These are phyloP conservation scores for Gleditsia sinensis DNA, from an alignment of 306 rosid genomes.

Conservation along the genomic window DNA sequence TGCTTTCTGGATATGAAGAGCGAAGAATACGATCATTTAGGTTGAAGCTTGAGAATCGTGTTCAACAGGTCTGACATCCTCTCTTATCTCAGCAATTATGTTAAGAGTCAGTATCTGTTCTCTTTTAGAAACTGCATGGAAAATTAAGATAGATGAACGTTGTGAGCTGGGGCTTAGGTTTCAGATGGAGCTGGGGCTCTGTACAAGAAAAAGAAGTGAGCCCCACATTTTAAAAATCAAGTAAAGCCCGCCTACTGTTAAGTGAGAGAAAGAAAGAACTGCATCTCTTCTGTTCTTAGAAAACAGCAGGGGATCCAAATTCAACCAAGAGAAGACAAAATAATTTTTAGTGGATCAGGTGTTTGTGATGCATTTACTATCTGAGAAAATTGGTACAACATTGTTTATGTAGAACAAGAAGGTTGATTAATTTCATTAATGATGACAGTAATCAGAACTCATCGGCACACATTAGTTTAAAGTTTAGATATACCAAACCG, in stretches of 20 bases:
- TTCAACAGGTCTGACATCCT: slow-evolving; percentile 41
- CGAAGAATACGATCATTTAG: slow-evolving; percentile 75
- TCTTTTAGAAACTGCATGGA: slow-evolving; percentile 12
- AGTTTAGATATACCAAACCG: not conserved
- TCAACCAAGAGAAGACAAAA: slow-evolving; percentile 10
- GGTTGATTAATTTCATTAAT: not conserved
- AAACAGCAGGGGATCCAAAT: slow-evolving; percentile 11
- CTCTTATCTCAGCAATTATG: slow-evolving; percentile 1
- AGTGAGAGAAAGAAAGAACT: not conserved
- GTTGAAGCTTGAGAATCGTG: slow-evolving; percentile 55
- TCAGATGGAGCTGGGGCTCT: slow-evolving; percentile 19
- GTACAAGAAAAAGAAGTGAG: slow-evolving; percentile 1
- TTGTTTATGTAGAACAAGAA: not conserved
- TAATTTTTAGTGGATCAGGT: not conserved
- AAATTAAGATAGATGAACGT: not conserved
- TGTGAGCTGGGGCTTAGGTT: slow-evolving; percentile 8
- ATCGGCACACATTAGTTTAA: slow-evolving; percentile 14
- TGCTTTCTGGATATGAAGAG: slow-evolving; percentile 91
- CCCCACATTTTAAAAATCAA: slow-evolving; percentile 26
- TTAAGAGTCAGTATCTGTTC: slow-evolving; percentile 5
- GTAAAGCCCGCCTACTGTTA: not conserved
- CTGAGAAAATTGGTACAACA: not conserved
- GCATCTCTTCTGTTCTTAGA: slow-evolving; percentile 3
- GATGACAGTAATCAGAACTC: not conserved
- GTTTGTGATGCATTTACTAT: not conserved